These are phyloP conservation scores for Pittosporum tobira DNA, from an alignment of 129 eudicot genomes.

Conservation along the genomic window DNA sequence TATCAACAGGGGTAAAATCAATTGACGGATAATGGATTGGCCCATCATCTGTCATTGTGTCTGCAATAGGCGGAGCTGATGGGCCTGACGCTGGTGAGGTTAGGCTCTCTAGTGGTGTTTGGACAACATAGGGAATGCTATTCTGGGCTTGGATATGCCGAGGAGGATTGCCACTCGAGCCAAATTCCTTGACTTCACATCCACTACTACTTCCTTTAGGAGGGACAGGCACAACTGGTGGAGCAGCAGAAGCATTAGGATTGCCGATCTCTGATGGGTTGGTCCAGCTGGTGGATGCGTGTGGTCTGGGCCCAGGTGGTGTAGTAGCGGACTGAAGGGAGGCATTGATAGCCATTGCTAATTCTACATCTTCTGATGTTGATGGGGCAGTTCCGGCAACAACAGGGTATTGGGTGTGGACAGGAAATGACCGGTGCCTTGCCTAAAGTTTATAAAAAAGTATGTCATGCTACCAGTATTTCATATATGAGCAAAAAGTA, in stretches of 20 bases:
- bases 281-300: slow-evolving; percentile 26
- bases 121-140: slow-evolving; percentile 26
- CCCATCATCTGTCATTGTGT: slow-evolving; percentile 48
- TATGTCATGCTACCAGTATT: background rate
- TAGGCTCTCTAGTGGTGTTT: slow-evolving; percentile 24
- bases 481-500: background rate
- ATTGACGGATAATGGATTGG: slow-evolving; percentile 73
- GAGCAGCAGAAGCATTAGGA: slow-evolving; percentile 14
- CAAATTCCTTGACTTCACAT: slow-evolving; percentile 25
- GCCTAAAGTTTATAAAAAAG: slow-evolving; percentile 38
- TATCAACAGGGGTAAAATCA: slow-evolving; percentile 33
- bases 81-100: slow-evolving; percentile 17
- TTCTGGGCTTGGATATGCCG: slow-evolving; percentile 20
- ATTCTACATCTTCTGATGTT: slow-evolving; percentile 44
- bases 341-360: slow-evolving; percentile 67
- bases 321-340: slow-evolving; percentile 56
- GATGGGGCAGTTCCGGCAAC: slow-evolving; percentile 37
- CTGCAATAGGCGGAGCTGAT: slow-evolving; percentile 56
- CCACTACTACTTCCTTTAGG: slow-evolving; percentile 14
- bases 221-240: slow-evolving; percentile 2
- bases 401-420: slow-evolving; percentile 31
- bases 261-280: slow-evolving; percentile 14
- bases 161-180: slow-evolving; percentile 25
- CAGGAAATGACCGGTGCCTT: slow-evolving; percentile 40
- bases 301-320: slow-evolving; percentile 16